Conservation (phyloP, 2,329 filamentous ascomycete genomes). For the Achaetomium macrosporum region DNA sequence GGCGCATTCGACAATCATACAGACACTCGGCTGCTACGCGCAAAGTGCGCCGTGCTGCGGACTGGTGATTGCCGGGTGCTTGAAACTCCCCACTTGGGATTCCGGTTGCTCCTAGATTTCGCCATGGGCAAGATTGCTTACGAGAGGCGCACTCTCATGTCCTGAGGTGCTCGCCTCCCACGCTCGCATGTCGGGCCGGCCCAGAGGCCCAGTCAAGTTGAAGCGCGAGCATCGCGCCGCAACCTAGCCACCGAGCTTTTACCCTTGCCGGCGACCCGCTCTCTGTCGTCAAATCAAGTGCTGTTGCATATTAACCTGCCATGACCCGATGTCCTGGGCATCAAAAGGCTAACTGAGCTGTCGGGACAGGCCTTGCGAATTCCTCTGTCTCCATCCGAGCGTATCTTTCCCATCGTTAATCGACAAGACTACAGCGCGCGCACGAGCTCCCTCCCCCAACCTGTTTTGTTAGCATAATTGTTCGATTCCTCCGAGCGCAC, state of each 20-base stretch:
- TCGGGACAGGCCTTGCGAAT: conserved; percentile 13
- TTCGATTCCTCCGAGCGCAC: conserved; percentile 7
- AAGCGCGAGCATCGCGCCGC: conserved; percentile 19
- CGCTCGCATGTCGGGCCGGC: not conserved
- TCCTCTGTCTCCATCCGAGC: conserved; percentile 5
- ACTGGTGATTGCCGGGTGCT: not conserved
- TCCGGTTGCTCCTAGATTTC: conserved; percentile 1
- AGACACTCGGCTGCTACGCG: not conserved
- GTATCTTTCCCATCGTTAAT: conserved; percentile 6
- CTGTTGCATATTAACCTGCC: conserved; percentile 17
- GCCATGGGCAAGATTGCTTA: not conserved
- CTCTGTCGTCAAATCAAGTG: conserved; percentile 13
- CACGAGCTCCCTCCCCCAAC: conserved; percentile 4
- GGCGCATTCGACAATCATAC: conserved; percentile 18
- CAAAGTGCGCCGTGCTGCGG: not conserved
- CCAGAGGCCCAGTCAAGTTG: conserved; percentile 2
- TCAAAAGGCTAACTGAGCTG: conserved; percentile 16
- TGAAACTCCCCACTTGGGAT: not conserved
- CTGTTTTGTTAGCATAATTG: conserved; percentile 8
- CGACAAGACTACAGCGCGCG: conserved; percentile 11
- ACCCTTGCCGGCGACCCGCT: conserved; percentile 12
- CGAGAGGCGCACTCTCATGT: not conserved
- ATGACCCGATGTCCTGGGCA: conserved; percentile 15
- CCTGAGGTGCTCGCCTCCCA: not conserved
- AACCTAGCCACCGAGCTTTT: conserved; percentile 11